Conservation (phyloP, 139 green algal genomes). For the Chlamydomonas sphaeroides region DNA sequence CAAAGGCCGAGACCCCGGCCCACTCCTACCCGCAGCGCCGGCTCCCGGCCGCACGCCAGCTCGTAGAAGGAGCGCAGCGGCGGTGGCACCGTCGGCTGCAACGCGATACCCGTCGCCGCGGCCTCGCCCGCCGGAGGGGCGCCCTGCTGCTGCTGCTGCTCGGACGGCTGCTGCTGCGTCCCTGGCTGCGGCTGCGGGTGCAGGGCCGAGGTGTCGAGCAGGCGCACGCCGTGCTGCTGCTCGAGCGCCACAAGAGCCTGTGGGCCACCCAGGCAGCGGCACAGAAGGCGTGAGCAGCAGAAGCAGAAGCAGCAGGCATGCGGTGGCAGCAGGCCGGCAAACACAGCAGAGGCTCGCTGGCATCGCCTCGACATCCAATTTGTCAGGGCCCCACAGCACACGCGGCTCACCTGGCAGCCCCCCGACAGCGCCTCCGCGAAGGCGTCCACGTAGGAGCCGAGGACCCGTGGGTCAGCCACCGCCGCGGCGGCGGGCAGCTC, state of each 20-base stretch:
- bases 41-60: background rate
- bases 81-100: background rate
- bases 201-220: background rate
- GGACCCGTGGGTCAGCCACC: background rate
- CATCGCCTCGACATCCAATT: too few species aligned
- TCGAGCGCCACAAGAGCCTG: slow-evolving; percentile 20
- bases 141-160: background rate
- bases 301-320: background rate
- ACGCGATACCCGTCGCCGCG: background rate
- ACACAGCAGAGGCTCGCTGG: too few species aligned
- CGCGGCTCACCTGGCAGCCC: background rate
- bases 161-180: background rate
- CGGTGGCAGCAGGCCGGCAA: background rate
- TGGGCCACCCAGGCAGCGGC: too few species aligned
- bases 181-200: background rate
- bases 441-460: background rate
- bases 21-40: slow-evolving; percentile 5
- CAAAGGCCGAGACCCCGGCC: too few species aligned
- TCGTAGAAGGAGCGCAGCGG: slow-evolving; percentile 8
- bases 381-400: too few species aligned
- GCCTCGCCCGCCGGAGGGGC: background rate
- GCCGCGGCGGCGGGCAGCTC: background rate
- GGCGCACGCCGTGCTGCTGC: background rate
- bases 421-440: background rate
- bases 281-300: too few species aligned